Evolutionary conservation across 2,329 filamentous ascomycete species (phyloP).

Genomic region (Aspergillus pseudoterreus): DNA sequence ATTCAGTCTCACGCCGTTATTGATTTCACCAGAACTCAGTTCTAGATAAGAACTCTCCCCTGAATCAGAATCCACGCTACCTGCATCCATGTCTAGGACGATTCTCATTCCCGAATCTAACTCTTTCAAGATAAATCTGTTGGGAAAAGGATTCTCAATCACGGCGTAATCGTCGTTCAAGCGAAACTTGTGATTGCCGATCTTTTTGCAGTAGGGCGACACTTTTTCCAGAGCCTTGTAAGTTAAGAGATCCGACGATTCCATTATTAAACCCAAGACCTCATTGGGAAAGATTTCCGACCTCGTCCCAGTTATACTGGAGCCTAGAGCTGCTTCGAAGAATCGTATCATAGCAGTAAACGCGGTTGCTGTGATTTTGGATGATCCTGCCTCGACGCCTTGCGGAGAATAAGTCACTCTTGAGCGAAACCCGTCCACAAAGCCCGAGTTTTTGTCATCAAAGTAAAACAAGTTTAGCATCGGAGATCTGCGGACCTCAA

Average conservation of each 20-base stretch:
- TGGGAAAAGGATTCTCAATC: neutral
- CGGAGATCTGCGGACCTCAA: slow-evolving; percentile 9
- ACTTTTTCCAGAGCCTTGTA: slow-evolving; percentile 9
- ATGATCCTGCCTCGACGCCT: neutral
- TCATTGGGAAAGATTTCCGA: slow-evolving; percentile 16
- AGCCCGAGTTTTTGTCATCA: slow-evolving; percentile 7
- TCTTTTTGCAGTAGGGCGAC: slow-evolving; percentile 10
- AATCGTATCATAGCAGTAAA: slow-evolving; percentile 9
- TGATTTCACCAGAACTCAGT: too few relatives aligned
- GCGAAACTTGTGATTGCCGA: slow-evolving; percentile 8
- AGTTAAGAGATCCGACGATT: slow-evolving; percentile 12
- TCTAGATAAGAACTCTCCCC: too few relatives aligned
- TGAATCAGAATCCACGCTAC: too few relatives aligned
- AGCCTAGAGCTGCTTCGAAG: slow-evolving; percentile 8
- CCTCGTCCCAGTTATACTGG: slow-evolving; percentile 1
- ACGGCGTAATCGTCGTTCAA: slow-evolving; percentile 14
- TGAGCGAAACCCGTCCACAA: slow-evolving; percentile 8
- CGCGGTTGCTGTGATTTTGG: neutral
- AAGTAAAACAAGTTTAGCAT: slow-evolving; percentile 13
- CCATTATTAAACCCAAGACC: slow-evolving; percentile 14
- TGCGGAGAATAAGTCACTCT: neutral
- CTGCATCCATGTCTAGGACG: too few relatives aligned
- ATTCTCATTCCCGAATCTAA: slow-evolving; percentile 2
- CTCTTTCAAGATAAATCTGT: slow-evolving; percentile 8
- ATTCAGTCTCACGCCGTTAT: too few relatives aligned